phyloP scores from a whole-genome alignment of 2,329 filamentous ascomycete species.

The Clarireedia hainanense region DNA sequence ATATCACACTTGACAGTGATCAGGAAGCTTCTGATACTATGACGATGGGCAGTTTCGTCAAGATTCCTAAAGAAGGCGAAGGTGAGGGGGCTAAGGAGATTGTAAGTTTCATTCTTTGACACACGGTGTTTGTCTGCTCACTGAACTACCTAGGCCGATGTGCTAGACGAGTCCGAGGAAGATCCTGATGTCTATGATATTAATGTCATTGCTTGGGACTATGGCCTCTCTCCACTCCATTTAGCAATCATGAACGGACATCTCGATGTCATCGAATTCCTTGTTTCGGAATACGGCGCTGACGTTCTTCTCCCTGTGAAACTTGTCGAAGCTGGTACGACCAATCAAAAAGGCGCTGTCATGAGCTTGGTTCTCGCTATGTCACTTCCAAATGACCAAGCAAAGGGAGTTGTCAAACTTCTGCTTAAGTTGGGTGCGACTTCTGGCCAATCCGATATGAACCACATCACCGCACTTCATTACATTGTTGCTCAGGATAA shows the following conservation, averaged over 20 bases:
- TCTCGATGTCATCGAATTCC: constrained; percentile 55
- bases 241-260: constrained; percentile 71
- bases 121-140: constrained; percentile 29
- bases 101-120: constrained; percentile 38
- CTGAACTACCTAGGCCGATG: constrained; percentile 31
- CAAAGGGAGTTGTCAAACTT: constrained; percentile 54
- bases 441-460: constrained; percentile 61
- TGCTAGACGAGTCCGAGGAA: constrained; percentile 49
- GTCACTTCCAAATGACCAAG: constrained; percentile 53
- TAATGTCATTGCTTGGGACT: constrained; percentile 74
- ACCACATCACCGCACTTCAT: constrained; percentile 58
- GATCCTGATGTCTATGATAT: constrained; percentile 76
- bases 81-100: constrained; percentile 28
- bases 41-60: constrained; percentile 68
- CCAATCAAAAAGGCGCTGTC: constrained; percentile 48
- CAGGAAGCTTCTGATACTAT: constrained; percentile 35
- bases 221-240: constrained; percentile 65
- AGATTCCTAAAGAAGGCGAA: constrained; percentile 45
- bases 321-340: constrained; percentile 21
- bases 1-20: constrained; percentile 23
- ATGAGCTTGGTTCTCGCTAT: constrained; percentile 63
- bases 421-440: constrained; percentile 66
- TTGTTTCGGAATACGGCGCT: constrained; percentile 69
- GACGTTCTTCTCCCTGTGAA: constrained; percentile 72
- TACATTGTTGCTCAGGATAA: constrained; percentile 49